These are phyloP conservation scores for Podosphaera fusca DNA, from an alignment of 2,329 filamentous ascomycete genomes.

Conservation along the genomic window DNA sequence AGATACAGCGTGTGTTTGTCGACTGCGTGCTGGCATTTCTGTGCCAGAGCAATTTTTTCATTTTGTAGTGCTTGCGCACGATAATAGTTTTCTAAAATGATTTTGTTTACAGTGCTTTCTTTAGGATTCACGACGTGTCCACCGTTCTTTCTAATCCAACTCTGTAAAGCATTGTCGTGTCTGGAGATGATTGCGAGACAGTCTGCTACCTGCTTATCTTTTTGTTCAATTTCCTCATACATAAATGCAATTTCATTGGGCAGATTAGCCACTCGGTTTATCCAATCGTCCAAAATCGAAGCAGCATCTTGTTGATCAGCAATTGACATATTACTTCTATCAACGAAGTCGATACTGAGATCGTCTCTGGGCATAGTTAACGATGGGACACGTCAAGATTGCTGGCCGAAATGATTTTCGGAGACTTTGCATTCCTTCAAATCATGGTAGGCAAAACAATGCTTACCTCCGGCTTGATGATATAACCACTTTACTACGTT, in stretches of 20 bases:
- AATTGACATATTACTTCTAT: constrained; percentile 28
- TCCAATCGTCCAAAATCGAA: constrained; percentile 57
- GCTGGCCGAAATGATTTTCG: not conserved
- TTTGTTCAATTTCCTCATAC: constrained; percentile 62
- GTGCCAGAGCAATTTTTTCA: constrained; percentile 49
- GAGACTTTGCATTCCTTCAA: not conserved
- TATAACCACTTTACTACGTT: not conserved
- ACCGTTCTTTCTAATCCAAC: constrained; percentile 57
- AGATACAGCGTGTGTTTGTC: constrained; percentile 40
- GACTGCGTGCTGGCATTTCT: constrained; percentile 35
- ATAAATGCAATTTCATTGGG: constrained; percentile 66
- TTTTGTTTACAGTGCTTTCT: constrained; percentile 42
- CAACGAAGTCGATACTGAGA: constrained; percentile 45
- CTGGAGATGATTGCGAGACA: constrained; percentile 46
- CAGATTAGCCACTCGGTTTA: constrained; percentile 51
- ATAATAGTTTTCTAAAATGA: constrained; percentile 43
- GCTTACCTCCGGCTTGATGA: not conserved
- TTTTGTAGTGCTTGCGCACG: constrained; percentile 47
- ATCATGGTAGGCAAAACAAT: not conserved
- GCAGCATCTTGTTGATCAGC: constrained; percentile 37
- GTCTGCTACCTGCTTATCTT: constrained; percentile 49
- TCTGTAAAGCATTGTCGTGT: constrained; percentile 54
- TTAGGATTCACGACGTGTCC: constrained; percentile 53
- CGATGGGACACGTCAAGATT: constrained; percentile 10
- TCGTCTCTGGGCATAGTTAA: constrained; percentile 44